These are phyloP conservation scores for Zasmidium cellare DNA, from an alignment of 2,329 filamentous ascomycete species.

Conservation along the genomic window DNA sequence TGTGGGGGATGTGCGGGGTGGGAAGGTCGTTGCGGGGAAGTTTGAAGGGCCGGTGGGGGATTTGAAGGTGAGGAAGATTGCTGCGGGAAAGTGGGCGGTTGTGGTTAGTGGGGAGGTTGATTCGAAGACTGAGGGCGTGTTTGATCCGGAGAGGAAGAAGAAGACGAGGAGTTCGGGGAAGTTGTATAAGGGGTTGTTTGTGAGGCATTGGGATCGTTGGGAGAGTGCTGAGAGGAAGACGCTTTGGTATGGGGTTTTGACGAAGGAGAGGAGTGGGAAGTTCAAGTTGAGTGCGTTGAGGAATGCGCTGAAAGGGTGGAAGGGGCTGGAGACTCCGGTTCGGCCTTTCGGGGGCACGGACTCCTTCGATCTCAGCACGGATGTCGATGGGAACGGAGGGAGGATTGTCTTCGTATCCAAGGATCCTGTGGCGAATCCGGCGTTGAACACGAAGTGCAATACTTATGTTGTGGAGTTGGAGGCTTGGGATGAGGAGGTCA, in stretches of 20 bases:
- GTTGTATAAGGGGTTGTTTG: slow-evolving; percentile 53
- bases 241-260: slow-evolving; percentile 70
- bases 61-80: slow-evolving; percentile 46
- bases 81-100: slow-evolving; percentile 42
- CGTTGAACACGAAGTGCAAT: slow-evolving; percentile 77
- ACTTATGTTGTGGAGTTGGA: slow-evolving; percentile 71
- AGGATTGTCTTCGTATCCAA: slow-evolving; percentile 71
- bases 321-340: slow-evolving; percentile 64
- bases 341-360: slow-evolving; percentile 75
- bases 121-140: slow-evolving; percentile 62
- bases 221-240: slow-evolving; percentile 68
- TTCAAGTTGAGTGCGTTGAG: slow-evolving; percentile 49
- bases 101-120: slow-evolving; percentile 62
- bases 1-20: neutral
- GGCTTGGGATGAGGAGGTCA: slow-evolving; percentile 58
- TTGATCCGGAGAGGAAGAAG: slow-evolving; percentile 51
- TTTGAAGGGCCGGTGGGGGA: slow-evolving; percentile 51
- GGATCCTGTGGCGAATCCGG: slow-evolving; percentile 69
- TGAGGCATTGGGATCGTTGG: slow-evolving; percentile 57
- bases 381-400: slow-evolving; percentile 40
- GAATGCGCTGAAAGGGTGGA: slow-evolving; percentile 63
- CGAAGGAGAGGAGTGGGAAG: slow-evolving; percentile 31
- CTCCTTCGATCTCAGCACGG: slow-evolving; percentile 73
- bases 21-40: slow-evolving; percentile 29
- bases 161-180: slow-evolving; percentile 49